These are phyloP conservation scores for Picea glauca DNA, from an alignment of 75 land plant genomes.

Conservation along the genomic window DNA sequence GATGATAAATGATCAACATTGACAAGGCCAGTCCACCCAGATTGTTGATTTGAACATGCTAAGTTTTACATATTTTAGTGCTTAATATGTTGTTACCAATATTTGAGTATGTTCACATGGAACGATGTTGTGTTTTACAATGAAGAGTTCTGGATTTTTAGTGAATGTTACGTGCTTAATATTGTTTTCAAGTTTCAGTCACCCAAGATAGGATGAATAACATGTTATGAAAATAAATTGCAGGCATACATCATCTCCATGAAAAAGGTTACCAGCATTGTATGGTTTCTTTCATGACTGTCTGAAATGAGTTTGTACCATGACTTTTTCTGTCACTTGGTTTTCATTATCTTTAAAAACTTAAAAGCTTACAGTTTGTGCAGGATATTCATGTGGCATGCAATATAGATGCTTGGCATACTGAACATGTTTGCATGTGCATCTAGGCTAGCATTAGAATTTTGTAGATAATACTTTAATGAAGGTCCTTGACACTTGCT, in stretches of 20 bases:
- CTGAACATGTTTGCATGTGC: background rate
- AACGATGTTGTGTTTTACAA: too few relatives aligned
- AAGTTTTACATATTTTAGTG: background rate
- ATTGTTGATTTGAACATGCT: too few relatives aligned
- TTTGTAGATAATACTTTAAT: background rate
- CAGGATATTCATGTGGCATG: background rate
- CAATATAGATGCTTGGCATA: background rate
- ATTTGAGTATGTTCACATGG: background rate
- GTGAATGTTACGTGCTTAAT: too few relatives aligned
- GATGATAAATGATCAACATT: background rate
- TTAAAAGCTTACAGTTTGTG: background rate
- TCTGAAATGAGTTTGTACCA: background rate
- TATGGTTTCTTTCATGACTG: background rate
- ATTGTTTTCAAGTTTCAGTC: too few relatives aligned
- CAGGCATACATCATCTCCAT: background rate
- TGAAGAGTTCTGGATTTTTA: too few relatives aligned
- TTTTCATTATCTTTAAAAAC: background rate
- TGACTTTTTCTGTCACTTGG: background rate
- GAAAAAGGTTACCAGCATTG: background rate
- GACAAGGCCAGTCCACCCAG: background rate
- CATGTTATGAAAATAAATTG: background rate
- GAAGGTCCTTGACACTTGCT: background rate
- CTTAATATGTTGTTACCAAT: background rate
- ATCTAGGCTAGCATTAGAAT: background rate
- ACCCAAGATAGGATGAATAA: background rate